These are phyloP conservation scores for Starmerella bombicola DNA, from an alignment of 805 yeast genomes.

Conservation along the genomic window DNA sequence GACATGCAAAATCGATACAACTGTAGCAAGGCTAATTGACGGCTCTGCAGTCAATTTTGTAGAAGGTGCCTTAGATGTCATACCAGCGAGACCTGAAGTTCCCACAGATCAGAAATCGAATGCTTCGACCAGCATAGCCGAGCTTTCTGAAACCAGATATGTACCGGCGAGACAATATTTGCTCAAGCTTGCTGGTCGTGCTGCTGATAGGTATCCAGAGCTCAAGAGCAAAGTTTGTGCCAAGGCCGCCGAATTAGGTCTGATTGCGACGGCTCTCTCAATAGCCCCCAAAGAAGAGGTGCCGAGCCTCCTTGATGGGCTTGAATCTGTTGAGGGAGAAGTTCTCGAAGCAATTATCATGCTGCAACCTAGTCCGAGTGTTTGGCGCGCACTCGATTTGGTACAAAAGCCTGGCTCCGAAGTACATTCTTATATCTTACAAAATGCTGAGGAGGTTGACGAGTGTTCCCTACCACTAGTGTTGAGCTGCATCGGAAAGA, in stretches of 20 bases:
- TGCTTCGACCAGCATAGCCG: neutral
- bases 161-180: conserved; percentile 24
- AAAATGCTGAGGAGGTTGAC: neutral
- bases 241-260: conserved; percentile 10
- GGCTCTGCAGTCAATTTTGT: conserved; percentile 27
- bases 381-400: conserved; percentile 11
- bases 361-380: conserved; percentile 3
- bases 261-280: conserved; percentile 11
- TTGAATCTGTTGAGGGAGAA: conserved; percentile 5
- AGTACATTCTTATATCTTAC: conserved; percentile 2
- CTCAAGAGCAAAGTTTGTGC: conserved; percentile 14
- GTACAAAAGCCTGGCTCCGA: conserved; percentile 3
- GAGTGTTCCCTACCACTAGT: neutral
- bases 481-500: neutral
- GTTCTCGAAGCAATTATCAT: conserved; percentile 4
- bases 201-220: conserved; percentile 8
- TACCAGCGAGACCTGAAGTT: conserved; percentile 10
- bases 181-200: conserved; percentile 23
- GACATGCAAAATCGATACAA: conserved; percentile 47
- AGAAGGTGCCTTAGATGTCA: conserved; percentile 28
- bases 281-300: conserved; percentile 5
- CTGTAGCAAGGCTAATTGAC: conserved; percentile 36
- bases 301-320: neutral
- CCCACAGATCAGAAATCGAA: neutral
- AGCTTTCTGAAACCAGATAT: conserved; percentile 21